Evolutionary conservation across 2,329 filamentous ascomycete genomes (phyloP).

Genomic region (Coleophoma crateriformis): DNA sequence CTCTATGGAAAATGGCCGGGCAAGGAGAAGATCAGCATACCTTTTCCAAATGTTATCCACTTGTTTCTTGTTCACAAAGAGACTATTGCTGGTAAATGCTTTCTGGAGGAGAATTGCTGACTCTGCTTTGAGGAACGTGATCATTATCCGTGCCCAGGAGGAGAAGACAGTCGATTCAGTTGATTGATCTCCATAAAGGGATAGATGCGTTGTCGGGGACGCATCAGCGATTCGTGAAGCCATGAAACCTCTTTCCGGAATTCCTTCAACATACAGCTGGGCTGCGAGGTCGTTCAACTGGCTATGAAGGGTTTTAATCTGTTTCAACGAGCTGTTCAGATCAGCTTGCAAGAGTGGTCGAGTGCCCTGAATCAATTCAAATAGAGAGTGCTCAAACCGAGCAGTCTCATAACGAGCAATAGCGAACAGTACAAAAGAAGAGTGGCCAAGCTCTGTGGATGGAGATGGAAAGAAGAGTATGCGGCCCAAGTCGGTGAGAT

Average conservation of each 20-base stretch:
- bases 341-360: not conserved
- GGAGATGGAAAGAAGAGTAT: not conserved
- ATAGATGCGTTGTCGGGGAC: not conserved
- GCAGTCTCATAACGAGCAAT: not conserved
- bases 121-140: not conserved
- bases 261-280: not conserved
- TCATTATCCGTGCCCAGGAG: not conserved
- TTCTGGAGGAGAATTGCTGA: not conserved
- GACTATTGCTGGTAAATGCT: not conserved
- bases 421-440: not conserved
- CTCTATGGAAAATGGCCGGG: not conserved
- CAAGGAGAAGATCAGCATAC: not conserved
- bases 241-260: not conserved
- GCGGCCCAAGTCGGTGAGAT: not conserved
- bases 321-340: not conserved
- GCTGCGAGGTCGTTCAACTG: not conserved
- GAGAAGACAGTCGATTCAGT: not conserved
- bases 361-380: not conserved
- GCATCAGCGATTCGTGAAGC: not conserved
- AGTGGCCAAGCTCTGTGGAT: not conserved
- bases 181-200: not conserved
- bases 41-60: not conserved
- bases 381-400: not conserved
- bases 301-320: not conserved
- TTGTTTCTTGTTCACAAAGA: not conserved